phyloP scores from a whole-genome alignment of 495 filamentous ascomycete species.

The Apiosordaria backusii region DNA sequence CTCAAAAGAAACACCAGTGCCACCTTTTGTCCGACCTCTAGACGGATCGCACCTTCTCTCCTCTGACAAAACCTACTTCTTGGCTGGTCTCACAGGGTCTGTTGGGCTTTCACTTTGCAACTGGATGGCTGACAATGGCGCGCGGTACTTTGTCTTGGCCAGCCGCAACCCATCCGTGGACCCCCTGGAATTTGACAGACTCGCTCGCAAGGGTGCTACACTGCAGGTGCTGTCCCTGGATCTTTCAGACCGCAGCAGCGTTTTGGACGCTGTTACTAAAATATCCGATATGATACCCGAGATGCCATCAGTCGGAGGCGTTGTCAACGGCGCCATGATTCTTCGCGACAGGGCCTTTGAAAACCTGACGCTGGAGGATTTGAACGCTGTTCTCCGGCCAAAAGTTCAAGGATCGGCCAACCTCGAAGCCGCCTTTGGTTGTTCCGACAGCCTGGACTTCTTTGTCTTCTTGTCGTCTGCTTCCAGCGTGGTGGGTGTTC shows the following conservation, averaged over 20 bases:
- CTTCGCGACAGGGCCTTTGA: constrained; percentile 10
- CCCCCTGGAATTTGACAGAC: not conserved
- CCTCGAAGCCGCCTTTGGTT: not conserved
- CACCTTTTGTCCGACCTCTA: not conserved
- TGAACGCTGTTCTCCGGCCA: constrained; percentile 7
- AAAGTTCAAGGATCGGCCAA: not conserved
- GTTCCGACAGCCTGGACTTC: constrained; percentile 46
- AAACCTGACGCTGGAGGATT: constrained; percentile 11
- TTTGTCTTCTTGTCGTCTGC: constrained; percentile 55
- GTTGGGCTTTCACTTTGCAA: not conserved
- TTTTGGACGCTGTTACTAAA: not conserved
- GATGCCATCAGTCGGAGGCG: constrained; percentile 20
- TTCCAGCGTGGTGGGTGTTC: constrained; percentile 42
- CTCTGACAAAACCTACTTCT: not conserved
- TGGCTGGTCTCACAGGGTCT: not conserved
- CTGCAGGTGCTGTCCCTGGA: not conserved
- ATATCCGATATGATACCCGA: not conserved
- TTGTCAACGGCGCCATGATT: constrained; percentile 22
- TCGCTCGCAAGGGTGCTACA: not conserved
- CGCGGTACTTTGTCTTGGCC: not conserved
- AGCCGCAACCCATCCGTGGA: not conserved
- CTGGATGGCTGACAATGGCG: not conserved
- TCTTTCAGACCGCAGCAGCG: not conserved
- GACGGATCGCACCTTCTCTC: not conserved
- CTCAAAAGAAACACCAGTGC: not conserved